These are phyloP conservation scores for Elaeagnus macrophylla DNA, from an alignment of 306 rosid species.

Conservation along the genomic window DNA sequence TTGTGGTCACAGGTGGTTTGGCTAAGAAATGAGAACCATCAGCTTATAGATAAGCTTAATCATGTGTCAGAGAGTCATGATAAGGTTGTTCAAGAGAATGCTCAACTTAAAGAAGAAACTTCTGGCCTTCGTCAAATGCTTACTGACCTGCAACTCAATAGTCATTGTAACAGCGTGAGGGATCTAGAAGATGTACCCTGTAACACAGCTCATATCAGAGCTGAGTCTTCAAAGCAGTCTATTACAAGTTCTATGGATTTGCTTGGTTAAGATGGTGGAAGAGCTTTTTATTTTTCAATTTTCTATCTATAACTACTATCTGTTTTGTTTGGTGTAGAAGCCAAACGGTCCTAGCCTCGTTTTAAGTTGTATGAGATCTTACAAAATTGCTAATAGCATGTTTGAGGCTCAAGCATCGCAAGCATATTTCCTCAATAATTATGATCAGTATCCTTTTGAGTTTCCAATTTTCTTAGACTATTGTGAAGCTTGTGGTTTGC, in stretches of 20 bases:
- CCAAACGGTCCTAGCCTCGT: slow-evolving; percentile 18
- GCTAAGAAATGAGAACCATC: slow-evolving; percentile 78
- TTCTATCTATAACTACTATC: slow-evolving; percentile 13
- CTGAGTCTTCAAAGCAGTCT: slow-evolving; percentile 50
- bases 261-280: slow-evolving; percentile 24
- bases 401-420: slow-evolving; percentile 18
- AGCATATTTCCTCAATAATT: slow-evolving; percentile 9
- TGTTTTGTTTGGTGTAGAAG: slow-evolving; percentile 19
- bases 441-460: too few species aligned
- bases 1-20: slow-evolving; percentile 93
- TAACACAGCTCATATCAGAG: slow-evolving; percentile 38
- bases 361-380: slow-evolving; percentile 31
- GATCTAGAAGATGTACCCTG: slow-evolving; percentile 44
- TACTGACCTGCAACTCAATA: slow-evolving; percentile 48
- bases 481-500: too few species aligned
- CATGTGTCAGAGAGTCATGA: slow-evolving; percentile 58
- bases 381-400: slow-evolving; percentile 32
- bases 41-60: slow-evolving; percentile 58
- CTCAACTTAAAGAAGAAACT: slow-evolving; percentile 60
- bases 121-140: slow-evolving; percentile 71
- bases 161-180: slow-evolving; percentile 44
- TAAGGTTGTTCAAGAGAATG: slow-evolving; percentile 52
- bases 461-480: neutral
- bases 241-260: slow-evolving; percentile 42
- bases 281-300: slow-evolving; percentile 3